Base-by-base conservation (phyloP, 169 alveolate genomes). In the Ichthyophthirius multifiliis region DNA sequence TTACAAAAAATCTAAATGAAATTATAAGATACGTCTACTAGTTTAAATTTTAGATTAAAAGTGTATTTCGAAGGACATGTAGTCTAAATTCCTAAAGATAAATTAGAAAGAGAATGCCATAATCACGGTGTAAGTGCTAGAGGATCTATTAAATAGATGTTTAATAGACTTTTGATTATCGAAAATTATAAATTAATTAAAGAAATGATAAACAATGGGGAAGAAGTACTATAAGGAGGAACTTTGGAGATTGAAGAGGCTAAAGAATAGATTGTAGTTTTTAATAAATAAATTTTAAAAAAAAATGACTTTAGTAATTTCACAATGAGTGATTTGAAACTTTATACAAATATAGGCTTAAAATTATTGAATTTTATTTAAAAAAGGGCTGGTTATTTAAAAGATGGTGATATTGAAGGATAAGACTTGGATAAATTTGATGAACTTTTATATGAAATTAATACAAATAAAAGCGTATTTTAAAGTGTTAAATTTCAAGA, bases 51-150 rank as follows among this genome's bases (percentile, higher is more conserved):
- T 55, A 55, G 71, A 27, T n/a, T 55, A 9, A 13, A 55, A 27
- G 71, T 55, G 1, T 55, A 20, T 55, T 55, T n/a, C n/a, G n/a
- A 23, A 23, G 71, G 31, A 27, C 34, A 55, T 6, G 5, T 55
- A 15, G 23, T 27, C 13, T 27, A 55, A 23, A 55, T 55, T 27
- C 71, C 71, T 4, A 15, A 55, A 7, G 71, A 55, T 55, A 55
- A 55, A 10, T 27, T 55, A 20, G 71, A 55, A 55, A 55, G 71
- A 55, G 71, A 55, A 23, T 55, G 43, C 1, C 71, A 55, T 7
- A 55, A 55, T 55, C 43, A 55, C 9, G 71, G 71, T 23, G 71
- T 55, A 55, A 55, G 71, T 39, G 23, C 71, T 27, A 55, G 71
- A 39, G 71, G 71, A 15, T 15, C 32, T 20, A 20, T 20, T 9